Evolutionary conservation across 73 alveolate species (phyloP), one percentile per base, ranked within the genome.

Genomic region (Paramecium sexaurelia): DNA sequence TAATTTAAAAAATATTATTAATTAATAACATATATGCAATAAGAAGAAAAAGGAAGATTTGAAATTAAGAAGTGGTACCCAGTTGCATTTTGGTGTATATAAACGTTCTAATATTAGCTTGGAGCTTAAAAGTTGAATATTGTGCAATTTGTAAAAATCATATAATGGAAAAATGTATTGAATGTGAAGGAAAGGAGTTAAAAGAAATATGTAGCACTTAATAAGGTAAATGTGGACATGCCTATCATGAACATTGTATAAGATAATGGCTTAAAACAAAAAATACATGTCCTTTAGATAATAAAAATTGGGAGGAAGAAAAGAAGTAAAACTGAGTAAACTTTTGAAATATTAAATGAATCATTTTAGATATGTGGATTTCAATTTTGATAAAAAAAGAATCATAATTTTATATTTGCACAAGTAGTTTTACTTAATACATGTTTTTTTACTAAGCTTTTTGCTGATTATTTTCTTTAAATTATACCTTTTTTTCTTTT

Each of bases 91-190:
- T 78, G 90, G 90, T 41, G 90, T 78, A 78, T 9, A 24, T 22
- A 22, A 41, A 13, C 8, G 15, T 22, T 40, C 6, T 40, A 6
- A 43, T 71, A 51, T 71, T 37, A 51, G 90, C 75, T 27, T 78
- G 90, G 90, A 78, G 71, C 17, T 45, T 78, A 17, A 78, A 78
- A 24, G 90, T 78, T 78, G 90, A 78, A 78, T 75, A 78, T 78
- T 78, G 90, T 41, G 90, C 90, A 10, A 78, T 78, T 45, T 78
- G 90, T 61, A 78, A 78, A 78, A 78, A 78, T 78, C 90, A 78
- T 43, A 78, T 78, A 5, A 78, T 78, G 90, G 90, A 78, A 41
- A 78, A 78, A 43, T 78, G 90, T 61, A 78, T 78, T 45, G 43
- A 78, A 43, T 78, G 90, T 45, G 90, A 78, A 45, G 90, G 71